Percentiles rank a stretch among this genome's conserved stretches.
These are phyloP conservation scores for Tubosaeta sp. DNA, from an alignment of 768 basidiomycete species.

Conservation along the genomic window DNA sequence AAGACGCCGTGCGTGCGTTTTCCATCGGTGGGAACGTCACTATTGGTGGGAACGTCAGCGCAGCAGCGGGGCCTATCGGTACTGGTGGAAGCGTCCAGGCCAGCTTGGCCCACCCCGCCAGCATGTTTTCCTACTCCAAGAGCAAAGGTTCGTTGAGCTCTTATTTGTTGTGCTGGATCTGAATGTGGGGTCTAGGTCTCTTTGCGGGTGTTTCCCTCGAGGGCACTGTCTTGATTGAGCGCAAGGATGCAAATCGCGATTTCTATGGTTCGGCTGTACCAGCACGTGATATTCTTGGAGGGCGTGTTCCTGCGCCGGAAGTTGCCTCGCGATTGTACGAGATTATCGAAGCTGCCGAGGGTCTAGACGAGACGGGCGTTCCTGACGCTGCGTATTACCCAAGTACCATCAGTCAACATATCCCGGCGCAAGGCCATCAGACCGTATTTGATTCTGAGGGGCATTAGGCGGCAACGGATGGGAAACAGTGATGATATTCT, in stretches of 20 bases:
- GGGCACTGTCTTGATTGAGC: conserved; percentile 90
- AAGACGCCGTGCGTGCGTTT: conserved; percentile 94
- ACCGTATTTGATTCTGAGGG: conserved; percentile 79
- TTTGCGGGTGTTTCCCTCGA: conserved; percentile 94
- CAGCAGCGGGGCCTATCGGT: conserved; percentile 88
- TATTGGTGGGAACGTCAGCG: conserved; percentile 85
- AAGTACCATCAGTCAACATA: conserved; percentile 53
- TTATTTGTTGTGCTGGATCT: not conserved
- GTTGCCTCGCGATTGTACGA: conserved; percentile 91
- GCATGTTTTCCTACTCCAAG: conserved; percentile 97
- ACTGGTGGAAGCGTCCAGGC: conserved; percentile 90
- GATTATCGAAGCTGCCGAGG: conserved; percentile 94
- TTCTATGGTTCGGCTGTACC: conserved; percentile 94
- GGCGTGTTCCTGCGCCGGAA: conserved; percentile 95
- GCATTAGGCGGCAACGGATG: conserved; percentile 9
- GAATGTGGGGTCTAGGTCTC: conserved; percentile 50
- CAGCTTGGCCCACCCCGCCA: conserved; percentile 85
- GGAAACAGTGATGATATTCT: conserved; percentile 1
- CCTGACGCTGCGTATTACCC: conserved; percentile 83
- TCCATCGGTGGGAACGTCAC: conserved; percentile 95
- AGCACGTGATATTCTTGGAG: conserved; percentile 86
- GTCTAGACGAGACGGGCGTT: conserved; percentile 79
- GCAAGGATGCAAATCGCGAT: conserved; percentile 93
- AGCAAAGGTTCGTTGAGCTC: conserved; percentile 66
- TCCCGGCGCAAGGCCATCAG: conserved; percentile 40